Conservation (phyloP, 768 basidiomycete genomes). For the Cystobasidium onofrii region DNA sequence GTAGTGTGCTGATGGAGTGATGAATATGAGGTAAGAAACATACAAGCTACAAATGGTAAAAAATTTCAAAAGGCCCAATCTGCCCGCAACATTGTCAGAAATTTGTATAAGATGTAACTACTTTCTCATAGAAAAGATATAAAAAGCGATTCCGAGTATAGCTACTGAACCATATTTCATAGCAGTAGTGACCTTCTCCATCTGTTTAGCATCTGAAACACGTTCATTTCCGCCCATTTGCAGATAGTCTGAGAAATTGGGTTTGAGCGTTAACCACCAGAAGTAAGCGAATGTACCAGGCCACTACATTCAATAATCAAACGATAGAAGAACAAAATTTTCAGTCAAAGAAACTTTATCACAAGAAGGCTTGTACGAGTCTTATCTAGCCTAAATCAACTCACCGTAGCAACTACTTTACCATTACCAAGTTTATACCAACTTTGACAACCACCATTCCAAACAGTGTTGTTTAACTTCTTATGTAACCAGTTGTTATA, state of each 20-base stretch:
- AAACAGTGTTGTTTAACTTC: slow-evolving; percentile 23
- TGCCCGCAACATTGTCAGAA: too few relatives aligned
- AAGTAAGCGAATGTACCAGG: slow-evolving; percentile 21
- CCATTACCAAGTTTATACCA: slow-evolving; percentile 25
- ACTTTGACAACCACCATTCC: slow-evolving; percentile 28
- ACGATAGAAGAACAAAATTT: not conserved
- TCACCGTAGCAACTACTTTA: slow-evolving; percentile 29
- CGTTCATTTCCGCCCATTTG: not conserved
- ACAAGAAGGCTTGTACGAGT: too few relatives aligned
- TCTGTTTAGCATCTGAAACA: not conserved
- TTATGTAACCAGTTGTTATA: slow-evolving; percentile 30
- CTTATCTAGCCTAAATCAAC: too few relatives aligned
- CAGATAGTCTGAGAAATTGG: slow-evolving; percentile 11
- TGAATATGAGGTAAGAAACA: too few relatives aligned
- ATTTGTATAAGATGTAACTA: too few relatives aligned
- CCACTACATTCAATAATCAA: slow-evolving; percentile 2
- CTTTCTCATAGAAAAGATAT: not conserved
- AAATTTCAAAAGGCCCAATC: too few relatives aligned
- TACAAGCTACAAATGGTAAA: too few relatives aligned
- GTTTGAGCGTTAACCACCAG: slow-evolving; percentile 16
- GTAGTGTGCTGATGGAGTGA: too few relatives aligned
- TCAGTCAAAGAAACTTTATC: too few relatives aligned
- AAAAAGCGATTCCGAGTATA: not conserved
- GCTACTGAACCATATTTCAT: not conserved
- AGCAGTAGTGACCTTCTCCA: not conserved